Base-by-base conservation (phyloP, 2,329 filamentous ascomycete genomes). In the Fusarium nurragi region DNA sequence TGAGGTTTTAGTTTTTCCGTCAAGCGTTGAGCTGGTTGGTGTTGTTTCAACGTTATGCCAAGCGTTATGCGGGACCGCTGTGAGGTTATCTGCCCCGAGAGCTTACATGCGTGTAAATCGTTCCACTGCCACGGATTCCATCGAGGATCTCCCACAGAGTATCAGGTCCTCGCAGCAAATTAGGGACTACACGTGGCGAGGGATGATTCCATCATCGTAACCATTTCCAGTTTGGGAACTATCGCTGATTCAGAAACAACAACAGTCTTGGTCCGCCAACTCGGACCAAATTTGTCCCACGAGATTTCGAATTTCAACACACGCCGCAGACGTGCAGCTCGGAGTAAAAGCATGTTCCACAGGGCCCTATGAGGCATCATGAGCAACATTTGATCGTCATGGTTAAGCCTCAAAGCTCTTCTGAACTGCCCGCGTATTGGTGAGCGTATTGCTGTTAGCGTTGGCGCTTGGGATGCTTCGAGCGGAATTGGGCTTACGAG, bases 401-500 rank as follows among this genome's bases (percentile, higher is more conserved):
- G 50, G 41, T 34, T 3, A 34, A n/a, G 7, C 32, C 9, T n/a
- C 32, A 34, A 16, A n/a, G 32, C 64, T 56, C 68, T 51, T 57
- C 9, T 47, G 41, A 60, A 37, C 63, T 54, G 47, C 59, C 57
- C 55, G 64, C 61, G 32, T 26, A 39, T 36, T 59, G 54, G 57
- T 23, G 54, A 68, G 43, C 40, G 47, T 60, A 34, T 48, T 48
- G 25, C 22, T 36, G 23, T 52, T 59, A 60, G 56, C 55, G 69
- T 61, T 54, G 64, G 64, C 57, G 32, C 62, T 70, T 71, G 59
- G 19, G 49, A 56, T 47, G 39, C 44, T 54, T 30, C 44, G 49
- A 67, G 68, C 64, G 60, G 55, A 55, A 46, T 64, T 62, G 47
- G 44, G 69, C 69, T 71, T 65, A 71, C 67, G 60, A 70, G 60